phyloP scores from a whole-genome alignment of 768 basidiomycete genomes.

The Candolleomyces efflorescens region DNA sequence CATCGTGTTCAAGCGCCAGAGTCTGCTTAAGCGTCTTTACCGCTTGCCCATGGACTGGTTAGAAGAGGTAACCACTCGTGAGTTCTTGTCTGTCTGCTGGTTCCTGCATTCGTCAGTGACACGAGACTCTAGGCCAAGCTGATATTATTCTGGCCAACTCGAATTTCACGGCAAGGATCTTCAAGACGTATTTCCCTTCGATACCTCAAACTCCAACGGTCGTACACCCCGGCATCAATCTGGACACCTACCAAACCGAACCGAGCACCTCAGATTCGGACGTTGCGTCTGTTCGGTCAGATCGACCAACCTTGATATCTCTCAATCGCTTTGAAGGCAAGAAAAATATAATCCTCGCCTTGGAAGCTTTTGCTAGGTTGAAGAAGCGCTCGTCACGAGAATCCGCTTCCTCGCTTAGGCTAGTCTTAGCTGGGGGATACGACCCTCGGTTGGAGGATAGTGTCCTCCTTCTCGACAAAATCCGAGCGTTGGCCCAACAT shows the following conservation, averaged over 20 bases:
- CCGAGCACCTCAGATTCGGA: constrained; percentile 44
- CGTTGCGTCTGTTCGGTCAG: constrained; percentile 51
- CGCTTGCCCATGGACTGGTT: constrained; percentile 85
- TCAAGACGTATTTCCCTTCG: constrained; percentile 68
- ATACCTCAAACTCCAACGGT: constrained; percentile 61
- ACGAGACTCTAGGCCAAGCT: constrained; percentile 59
- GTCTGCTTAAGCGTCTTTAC: constrained; percentile 71
- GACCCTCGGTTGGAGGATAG: constrained; percentile 88
- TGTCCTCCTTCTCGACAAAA: constrained; percentile 55
- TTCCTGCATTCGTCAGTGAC: neutral
- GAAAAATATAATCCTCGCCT: constrained; percentile 84
- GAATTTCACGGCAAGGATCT: constrained; percentile 80
- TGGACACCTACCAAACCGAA: constrained; percentile 60
- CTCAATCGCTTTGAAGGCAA: constrained; percentile 95
- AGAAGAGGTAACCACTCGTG: constrained; percentile 88
- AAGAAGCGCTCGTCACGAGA: constrained; percentile 13
- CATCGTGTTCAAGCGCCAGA: constrained; percentile 32
- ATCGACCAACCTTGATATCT: constrained; percentile 74
- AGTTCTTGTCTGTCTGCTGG: constrained; percentile 19
- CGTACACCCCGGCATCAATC: constrained; percentile 96
- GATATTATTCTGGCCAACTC: constrained; percentile 93
- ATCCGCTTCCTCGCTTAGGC: constrained; percentile 36
- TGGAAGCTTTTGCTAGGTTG: constrained; percentile 69
- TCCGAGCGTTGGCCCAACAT: constrained; percentile 55
- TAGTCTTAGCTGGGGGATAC: constrained; percentile 88